Evolutionary conservation across 495 filamentous ascomycete species (phyloP).

Genomic region (Wilcoxina mikolae): DNA sequence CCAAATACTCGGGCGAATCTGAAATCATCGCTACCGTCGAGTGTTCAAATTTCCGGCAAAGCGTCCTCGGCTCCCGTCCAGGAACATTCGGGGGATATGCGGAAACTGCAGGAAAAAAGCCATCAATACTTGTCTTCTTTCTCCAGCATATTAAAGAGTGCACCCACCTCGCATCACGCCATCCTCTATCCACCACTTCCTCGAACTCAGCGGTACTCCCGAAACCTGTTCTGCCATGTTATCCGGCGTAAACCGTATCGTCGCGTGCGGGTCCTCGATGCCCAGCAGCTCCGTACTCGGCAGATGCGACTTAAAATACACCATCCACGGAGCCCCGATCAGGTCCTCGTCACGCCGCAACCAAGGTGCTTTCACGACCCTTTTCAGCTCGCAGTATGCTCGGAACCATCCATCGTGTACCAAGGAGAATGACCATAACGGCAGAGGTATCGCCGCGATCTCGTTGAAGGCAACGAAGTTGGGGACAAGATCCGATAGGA

Average conservation of each 20-base stretch:
- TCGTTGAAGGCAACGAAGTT: slow-evolving; percentile 11
- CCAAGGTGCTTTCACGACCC: slow-evolving; percentile 12
- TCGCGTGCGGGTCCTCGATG: slow-evolving; percentile 10
- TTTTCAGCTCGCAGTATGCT: slow-evolving; percentile 15
- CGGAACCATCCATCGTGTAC: slow-evolving; percentile 25
- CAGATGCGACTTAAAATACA: slow-evolving; percentile 24
- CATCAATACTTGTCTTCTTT: background rate
- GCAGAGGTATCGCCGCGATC: slow-evolving; percentile 8
- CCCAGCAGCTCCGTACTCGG: background rate
- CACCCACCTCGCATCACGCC: slow-evolving; percentile 5
- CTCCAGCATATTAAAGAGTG: background rate
- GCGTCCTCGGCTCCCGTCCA: slow-evolving; percentile 18
- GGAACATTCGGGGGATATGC: slow-evolving; percentile 24
- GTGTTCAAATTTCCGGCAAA: slow-evolving; percentile 29
- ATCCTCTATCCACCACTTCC: slow-evolving; percentile 10
- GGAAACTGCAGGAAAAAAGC: slow-evolving; percentile 14
- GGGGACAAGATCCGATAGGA: slow-evolving; percentile 7
- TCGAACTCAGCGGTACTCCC: slow-evolving; percentile 16
- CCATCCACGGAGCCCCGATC: slow-evolving; percentile 16
- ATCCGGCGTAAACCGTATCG: slow-evolving; percentile 14
- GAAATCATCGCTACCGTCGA: slow-evolving; percentile 35
- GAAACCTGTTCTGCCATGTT: slow-evolving; percentile 7
- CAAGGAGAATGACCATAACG: slow-evolving; percentile 19
- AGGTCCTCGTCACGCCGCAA: slow-evolving; percentile 14
- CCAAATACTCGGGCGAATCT: slow-evolving; percentile 31